Conservation (phyloP, 2,329 filamentous ascomycete species). For the Lasiodiplodia sp. region DNA sequence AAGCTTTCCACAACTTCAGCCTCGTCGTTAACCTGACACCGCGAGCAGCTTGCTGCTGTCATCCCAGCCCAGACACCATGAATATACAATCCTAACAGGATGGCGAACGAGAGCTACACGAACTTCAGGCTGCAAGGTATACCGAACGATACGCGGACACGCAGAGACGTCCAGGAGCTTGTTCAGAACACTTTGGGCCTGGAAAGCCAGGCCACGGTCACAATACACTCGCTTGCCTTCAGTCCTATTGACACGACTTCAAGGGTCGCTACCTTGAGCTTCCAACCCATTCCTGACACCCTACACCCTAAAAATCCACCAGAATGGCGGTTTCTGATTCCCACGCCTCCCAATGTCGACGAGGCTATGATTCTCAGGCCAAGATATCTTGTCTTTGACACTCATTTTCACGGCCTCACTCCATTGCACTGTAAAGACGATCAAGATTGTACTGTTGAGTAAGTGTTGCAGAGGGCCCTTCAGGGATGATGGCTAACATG, state of each 20-base stretch:
- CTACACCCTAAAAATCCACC: neutral
- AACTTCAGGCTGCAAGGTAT: constrained; percentile 3
- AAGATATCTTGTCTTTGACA: constrained; percentile 28
- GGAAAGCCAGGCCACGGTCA: neutral
- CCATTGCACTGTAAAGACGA: constrained; percentile 3
- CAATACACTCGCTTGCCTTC: neutral
- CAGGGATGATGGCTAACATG: neutral
- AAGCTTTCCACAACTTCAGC: neutral
- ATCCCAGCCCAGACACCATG: neutral
- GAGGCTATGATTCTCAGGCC: neutral
- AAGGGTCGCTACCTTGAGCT: neutral
- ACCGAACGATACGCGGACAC: neutral
- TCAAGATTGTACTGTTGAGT: neutral
- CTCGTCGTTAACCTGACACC: neutral
- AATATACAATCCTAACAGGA: neutral
- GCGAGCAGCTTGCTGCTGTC: neutral
- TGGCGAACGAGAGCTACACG: neutral
- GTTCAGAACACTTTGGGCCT: neutral
- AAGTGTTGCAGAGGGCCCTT: neutral
- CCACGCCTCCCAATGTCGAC: neutral
- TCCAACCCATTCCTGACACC: neutral
- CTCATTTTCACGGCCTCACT: constrained; percentile 24
- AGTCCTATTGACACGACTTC: neutral
- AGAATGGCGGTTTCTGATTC: neutral
- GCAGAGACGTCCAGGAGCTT: neutral